phyloP scores from a whole-genome alignment of 768 basidiomycete species.

The Agaricus blazei region DNA sequence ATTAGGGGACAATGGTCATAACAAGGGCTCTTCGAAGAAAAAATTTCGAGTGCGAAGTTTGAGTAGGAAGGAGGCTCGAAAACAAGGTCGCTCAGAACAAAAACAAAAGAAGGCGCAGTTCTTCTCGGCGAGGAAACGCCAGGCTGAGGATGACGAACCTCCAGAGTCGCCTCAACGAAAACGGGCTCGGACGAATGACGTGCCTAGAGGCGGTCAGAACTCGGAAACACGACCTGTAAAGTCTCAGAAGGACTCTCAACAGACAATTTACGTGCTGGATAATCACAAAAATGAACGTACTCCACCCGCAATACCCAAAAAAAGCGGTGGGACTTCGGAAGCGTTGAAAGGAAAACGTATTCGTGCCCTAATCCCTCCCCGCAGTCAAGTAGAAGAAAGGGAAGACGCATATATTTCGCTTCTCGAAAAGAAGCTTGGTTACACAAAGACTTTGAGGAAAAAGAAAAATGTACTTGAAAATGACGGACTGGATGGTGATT shows the following conservation, averaged over 20 bases:
- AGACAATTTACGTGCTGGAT: neutral
- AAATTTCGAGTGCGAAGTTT: constrained; percentile 5
- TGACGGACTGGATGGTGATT: constrained; percentile 83
- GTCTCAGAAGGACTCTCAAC: neutral
- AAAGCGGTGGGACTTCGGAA: constrained; percentile 1
- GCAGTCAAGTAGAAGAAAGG: constrained; percentile 35
- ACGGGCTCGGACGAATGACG: constrained; percentile 29
- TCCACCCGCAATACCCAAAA: neutral
- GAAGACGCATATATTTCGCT: constrained; percentile 87
- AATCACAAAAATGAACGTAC: neutral
- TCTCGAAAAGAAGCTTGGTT: constrained; percentile 74
- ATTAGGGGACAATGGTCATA: neutral
- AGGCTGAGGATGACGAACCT: constrained; percentile 37
- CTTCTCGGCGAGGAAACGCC: constrained; percentile 42
- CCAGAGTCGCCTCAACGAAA: constrained; percentile 45
- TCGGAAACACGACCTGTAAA: no score
- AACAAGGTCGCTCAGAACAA: constrained; percentile 49
- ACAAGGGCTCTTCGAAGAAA: neutral
- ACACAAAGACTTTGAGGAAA: constrained; percentile 36
- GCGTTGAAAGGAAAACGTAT: constrained; percentile 4
- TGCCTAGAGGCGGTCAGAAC: neutral
- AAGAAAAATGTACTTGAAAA: constrained; percentile 47
- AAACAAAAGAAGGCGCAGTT: constrained; percentile 63
- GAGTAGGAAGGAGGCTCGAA: constrained; percentile 60
- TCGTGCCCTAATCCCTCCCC: neutral